phyloP scores from a whole-genome alignment of 805 yeast species.

The Wickerhamomyces subpelliculosus region DNA sequence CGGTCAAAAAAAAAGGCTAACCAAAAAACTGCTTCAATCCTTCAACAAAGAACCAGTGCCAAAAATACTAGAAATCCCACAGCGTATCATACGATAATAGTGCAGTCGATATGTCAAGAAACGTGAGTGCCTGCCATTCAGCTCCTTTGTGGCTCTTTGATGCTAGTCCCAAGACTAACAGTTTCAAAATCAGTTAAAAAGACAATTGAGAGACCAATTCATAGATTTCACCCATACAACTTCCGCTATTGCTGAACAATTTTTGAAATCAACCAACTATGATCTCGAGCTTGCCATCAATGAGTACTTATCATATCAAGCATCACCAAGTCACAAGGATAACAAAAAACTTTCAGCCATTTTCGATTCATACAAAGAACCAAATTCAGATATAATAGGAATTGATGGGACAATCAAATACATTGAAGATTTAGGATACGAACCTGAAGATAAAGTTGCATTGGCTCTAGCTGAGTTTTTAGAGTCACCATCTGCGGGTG shows the following conservation, averaged over 20 bases:
- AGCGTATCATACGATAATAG: no score
- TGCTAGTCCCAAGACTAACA: no score
- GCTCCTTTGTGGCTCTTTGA: no score
- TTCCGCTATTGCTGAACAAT: slow-evolving; percentile 16
- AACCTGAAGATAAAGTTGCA: slow-evolving; percentile 69
- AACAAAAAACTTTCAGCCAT: slow-evolving; percentile 8
- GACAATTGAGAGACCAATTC: slow-evolving; percentile 21
- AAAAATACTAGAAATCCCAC: no score
- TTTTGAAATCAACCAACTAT: slow-evolving; percentile 14
- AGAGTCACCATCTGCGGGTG: slow-evolving; percentile 60
- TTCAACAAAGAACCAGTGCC: no score
- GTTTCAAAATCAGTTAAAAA: slow-evolving; percentile 8
- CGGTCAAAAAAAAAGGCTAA: no score
- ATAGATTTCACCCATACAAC: slow-evolving; percentile 22
- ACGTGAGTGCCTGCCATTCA: slow-evolving; percentile 1
- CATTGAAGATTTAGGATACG: slow-evolving; percentile 57
- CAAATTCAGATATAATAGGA: slow-evolving; percentile 38
- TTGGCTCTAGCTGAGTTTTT: slow-evolving; percentile 66
- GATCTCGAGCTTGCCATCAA: slow-evolving; percentile 23
- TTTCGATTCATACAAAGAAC: slow-evolving; percentile 19
- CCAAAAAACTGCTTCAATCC: no score
- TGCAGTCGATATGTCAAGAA: slow-evolving; percentile 3
- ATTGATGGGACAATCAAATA: slow-evolving; percentile 73
- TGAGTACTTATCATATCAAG: slow-evolving; percentile 16
- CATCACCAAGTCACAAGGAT: slow-evolving; percentile 11